These are phyloP conservation scores for Testicularia cyperi DNA, from an alignment of 1,284 basidiomycete species.

Conservation along the genomic window DNA sequence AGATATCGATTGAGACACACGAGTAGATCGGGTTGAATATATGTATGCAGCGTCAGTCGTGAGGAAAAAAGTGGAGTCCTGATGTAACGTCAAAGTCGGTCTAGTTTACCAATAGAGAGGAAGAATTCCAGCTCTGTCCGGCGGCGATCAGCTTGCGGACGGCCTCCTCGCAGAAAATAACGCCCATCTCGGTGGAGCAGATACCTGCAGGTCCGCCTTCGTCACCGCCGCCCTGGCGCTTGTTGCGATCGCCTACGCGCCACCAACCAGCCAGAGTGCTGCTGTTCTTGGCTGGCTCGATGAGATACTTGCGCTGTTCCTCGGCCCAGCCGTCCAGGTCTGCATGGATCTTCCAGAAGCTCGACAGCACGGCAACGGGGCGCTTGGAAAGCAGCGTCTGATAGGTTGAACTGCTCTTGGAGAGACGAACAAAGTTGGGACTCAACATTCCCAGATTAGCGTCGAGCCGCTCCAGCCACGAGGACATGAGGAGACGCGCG, in stretches of 20 bases:
- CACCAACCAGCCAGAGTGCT: conserved; percentile 46
- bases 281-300: conserved; percentile 20
- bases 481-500: conserved; percentile 26
- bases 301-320: conserved; percentile 23
- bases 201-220: conserved; percentile 35
- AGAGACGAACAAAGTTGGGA: conserved; percentile 22
- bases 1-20: too few species aligned
- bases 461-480: conserved; percentile 37
- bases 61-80: too few species aligned
- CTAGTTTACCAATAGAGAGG: too few species aligned
- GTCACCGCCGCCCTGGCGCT: conserved; percentile 32
- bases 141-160: conserved; percentile 41
- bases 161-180: conserved; percentile 44
- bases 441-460: conserved; percentile 32
- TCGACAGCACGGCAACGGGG: conserved; percentile 39
- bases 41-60: too few species aligned
- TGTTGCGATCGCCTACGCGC: conserved; percentile 32
- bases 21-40: too few species aligned
- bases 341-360: conserved; percentile 44
- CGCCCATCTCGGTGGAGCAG: conserved; percentile 36
- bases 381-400: conserved; percentile 13
- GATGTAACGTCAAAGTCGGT: too few species aligned
- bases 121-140: conserved; percentile 30
- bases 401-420: conserved; percentile 7
- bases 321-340: conserved; percentile 42